Percentiles rank a stretch among this genome's conserved stretches.
phyloP scores from a whole-genome alignment of 2,329 filamentous ascomycete species.

The Penicillium janthinellum region DNA sequence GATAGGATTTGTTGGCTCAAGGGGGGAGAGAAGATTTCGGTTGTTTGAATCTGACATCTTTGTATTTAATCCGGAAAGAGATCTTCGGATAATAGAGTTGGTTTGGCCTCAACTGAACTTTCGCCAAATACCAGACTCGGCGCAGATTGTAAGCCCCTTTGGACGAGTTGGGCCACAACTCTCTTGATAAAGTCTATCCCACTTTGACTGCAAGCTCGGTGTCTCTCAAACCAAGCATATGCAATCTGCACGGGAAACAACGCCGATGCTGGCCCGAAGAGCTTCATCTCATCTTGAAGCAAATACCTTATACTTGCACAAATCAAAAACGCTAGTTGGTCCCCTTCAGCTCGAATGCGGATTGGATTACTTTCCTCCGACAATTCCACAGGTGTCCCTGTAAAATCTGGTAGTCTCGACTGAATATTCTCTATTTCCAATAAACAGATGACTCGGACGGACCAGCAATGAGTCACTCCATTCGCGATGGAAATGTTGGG shows the following conservation, averaged over 20 bases:
- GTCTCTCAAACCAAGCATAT: neutral
- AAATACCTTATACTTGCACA: conserved; percentile 43
- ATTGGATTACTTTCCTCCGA: neutral
- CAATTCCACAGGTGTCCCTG: neutral
- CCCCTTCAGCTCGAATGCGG: neutral
- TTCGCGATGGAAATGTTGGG: conserved; percentile 43
- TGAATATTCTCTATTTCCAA: conserved; percentile 25
- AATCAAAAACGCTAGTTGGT: conserved; percentile 29
- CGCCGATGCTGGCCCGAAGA: conserved; percentile 44
- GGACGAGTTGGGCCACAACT: conserved; percentile 15
- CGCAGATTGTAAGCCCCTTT: conserved; percentile 20
- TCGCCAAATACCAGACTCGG: neutral
- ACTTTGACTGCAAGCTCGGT: neutral
- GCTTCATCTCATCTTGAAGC: conserved; percentile 42
- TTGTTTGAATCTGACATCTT: neutral
- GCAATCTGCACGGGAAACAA: conserved; percentile 33
- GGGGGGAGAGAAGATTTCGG: conserved; percentile 20
- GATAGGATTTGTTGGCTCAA: conserved; percentile 42
- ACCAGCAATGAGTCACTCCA: conserved; percentile 42
- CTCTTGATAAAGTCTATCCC: conserved; percentile 3
- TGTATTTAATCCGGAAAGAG: neutral
- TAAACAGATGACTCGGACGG: conserved; percentile 42
- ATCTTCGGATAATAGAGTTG: neutral
- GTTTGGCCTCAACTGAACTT: neutral
- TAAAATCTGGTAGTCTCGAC: neutral